A percentile compares a stretch with the other conserved stretches of the same genome.
phyloP scores from a whole-genome alignment of 2,329 filamentous ascomycete species.

The Teratosphaeria destructans region DNA sequence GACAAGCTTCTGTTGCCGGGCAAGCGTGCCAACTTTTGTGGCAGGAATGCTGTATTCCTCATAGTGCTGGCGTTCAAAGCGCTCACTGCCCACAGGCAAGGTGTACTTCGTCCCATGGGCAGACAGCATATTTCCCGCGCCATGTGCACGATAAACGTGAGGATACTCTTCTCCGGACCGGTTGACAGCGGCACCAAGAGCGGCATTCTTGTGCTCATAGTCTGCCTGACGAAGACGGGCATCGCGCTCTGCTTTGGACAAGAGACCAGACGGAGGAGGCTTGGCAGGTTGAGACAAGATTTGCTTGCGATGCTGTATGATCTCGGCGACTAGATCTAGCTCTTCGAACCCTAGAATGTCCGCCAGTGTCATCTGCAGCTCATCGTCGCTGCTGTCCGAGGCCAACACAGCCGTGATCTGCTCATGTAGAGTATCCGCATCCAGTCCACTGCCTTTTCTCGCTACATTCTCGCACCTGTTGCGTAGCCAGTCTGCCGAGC shows the following conservation, averaged over 20 bases:
- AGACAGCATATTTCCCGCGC: constrained; percentile 77
- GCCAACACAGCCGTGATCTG: constrained; percentile 67
- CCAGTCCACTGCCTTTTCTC: constrained; percentile 53
- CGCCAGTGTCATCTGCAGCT: constrained; percentile 80
- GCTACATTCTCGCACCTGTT: constrained; percentile 59
- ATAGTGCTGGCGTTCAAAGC: constrained; percentile 62
- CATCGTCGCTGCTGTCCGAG: constrained; percentile 62
- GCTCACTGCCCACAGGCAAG: constrained; percentile 64
- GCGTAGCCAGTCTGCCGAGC: constrained; percentile 54
- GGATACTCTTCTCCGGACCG: constrained; percentile 70
- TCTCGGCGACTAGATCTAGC: constrained; percentile 80
- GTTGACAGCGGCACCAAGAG: constrained; percentile 59
- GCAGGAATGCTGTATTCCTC: constrained; percentile 86
- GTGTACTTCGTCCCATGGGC: constrained; percentile 71
- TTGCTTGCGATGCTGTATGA: constrained; percentile 67
- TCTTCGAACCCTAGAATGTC: constrained; percentile 91
- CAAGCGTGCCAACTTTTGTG: constrained; percentile 63
- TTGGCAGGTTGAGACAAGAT: constrained; percentile 42
- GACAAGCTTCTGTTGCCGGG: constrained; percentile 62
- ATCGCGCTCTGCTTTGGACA: constrained; percentile 68
- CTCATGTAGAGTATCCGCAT: constrained; percentile 59
- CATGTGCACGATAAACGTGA: constrained; percentile 79
- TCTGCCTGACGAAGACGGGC: constrained; percentile 67
- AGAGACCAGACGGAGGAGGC: constrained; percentile 40
- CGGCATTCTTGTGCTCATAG: constrained; percentile 68